Evolutionary conservation across 1,139 yeast genomes (phyloP), one percentile per base, ranked within the genome.

Genomic region (Hanseniaspora sp.): DNA sequence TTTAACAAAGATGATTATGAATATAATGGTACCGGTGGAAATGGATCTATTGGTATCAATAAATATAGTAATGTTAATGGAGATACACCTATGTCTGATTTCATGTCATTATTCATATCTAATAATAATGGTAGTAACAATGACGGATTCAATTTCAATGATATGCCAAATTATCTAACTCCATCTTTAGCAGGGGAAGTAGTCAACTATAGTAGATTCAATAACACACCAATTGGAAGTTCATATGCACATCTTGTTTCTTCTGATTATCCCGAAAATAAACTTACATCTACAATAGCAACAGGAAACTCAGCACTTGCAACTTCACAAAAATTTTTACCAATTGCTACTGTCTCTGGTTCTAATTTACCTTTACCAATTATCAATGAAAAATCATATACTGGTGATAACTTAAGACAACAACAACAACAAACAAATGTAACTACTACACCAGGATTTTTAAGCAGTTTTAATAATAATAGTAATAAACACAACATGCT

Each of bases 381-480:
- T 6, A 51, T 51, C 1, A 29, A 51, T 18, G 54, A 51, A 5
- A 12, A 13, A 5, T 28, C 11, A 6, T 8, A n/a, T 15, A 23
- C 8, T n/a, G 39, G n/a, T 7, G 33, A 31, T 23, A n/a, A 11
- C 23, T n/a, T 29, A 7, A n/a, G 13, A 5, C 17, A 30, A 15
- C 30, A 28, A 31, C 2, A 39, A 39, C 29, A 17, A 28, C 42
- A 39, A 13, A 7, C 40, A 7, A 15, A 7, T n/a, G 40, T 15
- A 13, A n/a, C n/a, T 7, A 2, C 40, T 2, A 37, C 40, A 8
- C 40, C 15, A 15, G 40, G 40, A n/a, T 37, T 37, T 13, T 9
- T 39, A n/a, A 39, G 17, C n/a, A 23, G 52, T 13, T 48, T 49
- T 42, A 48, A 48, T 30, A 43, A 49, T 35, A 55, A 55, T 28